A percentile compares a stretch with the other conserved stretches of the same genome.
Conservation (phyloP, 495 filamentous ascomycete species). For the Collariella sp. region DNA sequence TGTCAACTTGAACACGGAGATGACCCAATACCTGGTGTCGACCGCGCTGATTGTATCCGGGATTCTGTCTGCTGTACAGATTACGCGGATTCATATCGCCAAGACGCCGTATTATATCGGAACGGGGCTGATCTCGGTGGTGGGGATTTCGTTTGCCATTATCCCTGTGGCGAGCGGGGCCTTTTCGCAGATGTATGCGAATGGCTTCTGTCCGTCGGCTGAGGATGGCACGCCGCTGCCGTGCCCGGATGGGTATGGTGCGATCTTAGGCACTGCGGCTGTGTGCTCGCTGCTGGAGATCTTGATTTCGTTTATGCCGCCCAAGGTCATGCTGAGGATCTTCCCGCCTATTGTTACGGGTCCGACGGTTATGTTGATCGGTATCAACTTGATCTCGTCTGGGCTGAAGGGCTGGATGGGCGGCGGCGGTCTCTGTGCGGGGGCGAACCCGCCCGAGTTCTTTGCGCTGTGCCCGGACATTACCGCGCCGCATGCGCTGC, state of each 20-base stretch:
- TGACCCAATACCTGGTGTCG: conserved; percentile 77
- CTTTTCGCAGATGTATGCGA: conserved; percentile 76
- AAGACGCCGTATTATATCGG: conserved; percentile 79
- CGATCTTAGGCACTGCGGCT: conserved; percentile 65
- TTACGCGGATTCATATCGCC: conserved; percentile 73
- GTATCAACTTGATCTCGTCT: conserved; percentile 63
- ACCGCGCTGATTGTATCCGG: conserved; percentile 84
- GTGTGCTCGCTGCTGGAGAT: conserved; percentile 68
- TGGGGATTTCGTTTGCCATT: conserved; percentile 78
- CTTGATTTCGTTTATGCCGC: conserved; percentile 65
- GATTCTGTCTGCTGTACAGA: conserved; percentile 69
- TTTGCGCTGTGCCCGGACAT: conserved; percentile 63
- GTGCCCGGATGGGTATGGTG: conserved; percentile 80
- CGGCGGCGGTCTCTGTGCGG: conserved; percentile 56
- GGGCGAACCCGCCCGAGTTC: conserved; percentile 44
- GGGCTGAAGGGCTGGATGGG: conserved; percentile 84
- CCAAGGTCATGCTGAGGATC: conserved; percentile 58
- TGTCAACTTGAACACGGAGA: conserved; percentile 52
- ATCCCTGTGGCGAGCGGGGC: conserved; percentile 76
- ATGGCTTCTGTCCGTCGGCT: conserved; percentile 62
- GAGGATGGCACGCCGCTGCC: conserved; percentile 58
- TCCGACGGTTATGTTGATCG: conserved; percentile 61
- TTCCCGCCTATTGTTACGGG: conserved; percentile 90
- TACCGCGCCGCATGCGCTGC: conserved; percentile 66
- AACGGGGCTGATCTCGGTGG: conserved; percentile 84